Evolutionary conservation across 2,329 filamentous ascomycete genomes (phyloP).

Genomic region (Cucurbitaria berberidis): DNA sequence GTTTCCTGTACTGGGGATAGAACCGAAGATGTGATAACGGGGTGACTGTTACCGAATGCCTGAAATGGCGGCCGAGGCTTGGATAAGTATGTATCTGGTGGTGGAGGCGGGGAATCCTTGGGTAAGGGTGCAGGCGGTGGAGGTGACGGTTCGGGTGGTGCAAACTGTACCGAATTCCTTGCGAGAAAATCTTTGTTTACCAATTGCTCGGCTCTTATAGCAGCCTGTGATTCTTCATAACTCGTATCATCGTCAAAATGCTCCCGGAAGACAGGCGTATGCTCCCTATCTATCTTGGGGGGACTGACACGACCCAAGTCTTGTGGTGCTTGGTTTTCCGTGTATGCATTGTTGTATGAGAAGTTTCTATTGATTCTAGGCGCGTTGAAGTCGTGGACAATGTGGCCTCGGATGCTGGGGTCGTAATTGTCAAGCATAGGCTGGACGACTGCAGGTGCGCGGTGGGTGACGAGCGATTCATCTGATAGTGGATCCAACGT

Average conservation of each 20-base stretch:
- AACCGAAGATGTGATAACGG: constrained; percentile 36
- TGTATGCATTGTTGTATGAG: constrained; percentile 43
- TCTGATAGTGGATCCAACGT: constrained; percentile 55
- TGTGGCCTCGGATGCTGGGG: constrained; percentile 66
- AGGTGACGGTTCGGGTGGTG: constrained; percentile 30
- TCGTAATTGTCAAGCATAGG: constrained; percentile 67
- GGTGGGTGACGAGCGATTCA: constrained; percentile 58
- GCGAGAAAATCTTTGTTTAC: constrained; percentile 57
- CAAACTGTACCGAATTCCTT: constrained; percentile 48
- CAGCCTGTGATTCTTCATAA: constrained; percentile 48
- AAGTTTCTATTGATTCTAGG: constrained; percentile 58
- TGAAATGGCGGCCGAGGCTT: constrained; percentile 27
- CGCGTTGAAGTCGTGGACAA: constrained; percentile 69
- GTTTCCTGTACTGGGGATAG: constrained; percentile 46
- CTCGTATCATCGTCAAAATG: constrained; percentile 63
- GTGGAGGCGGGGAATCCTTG: constrained; percentile 18
- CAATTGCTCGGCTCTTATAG: constrained; percentile 55
- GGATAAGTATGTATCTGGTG: constrained; percentile 11
- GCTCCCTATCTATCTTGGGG: constrained; percentile 49
- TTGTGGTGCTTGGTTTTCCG: constrained; percentile 21
- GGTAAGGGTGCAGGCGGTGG: constrained; percentile 17
- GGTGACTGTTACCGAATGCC: constrained; percentile 25
- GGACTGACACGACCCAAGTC: constrained; percentile 40
- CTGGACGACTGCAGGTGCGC: constrained; percentile 51
- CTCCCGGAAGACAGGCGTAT: constrained; percentile 66